Conservation (phyloP, 2,329 filamentous ascomycete species). For the Tolypocladium album region DNA sequence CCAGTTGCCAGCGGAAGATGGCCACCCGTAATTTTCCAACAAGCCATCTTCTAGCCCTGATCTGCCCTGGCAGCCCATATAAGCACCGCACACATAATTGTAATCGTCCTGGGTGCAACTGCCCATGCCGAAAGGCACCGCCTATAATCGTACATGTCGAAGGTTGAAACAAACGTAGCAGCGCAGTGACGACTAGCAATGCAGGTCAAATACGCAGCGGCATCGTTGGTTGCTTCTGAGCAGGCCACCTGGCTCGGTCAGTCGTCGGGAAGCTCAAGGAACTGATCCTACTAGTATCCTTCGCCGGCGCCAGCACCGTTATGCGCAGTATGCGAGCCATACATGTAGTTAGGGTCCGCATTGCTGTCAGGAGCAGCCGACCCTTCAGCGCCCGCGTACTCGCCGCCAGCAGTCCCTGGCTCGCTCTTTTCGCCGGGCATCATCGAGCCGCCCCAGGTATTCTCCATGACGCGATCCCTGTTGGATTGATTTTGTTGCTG, state of each 20-base stretch:
- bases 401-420: slow-evolving; percentile 18
- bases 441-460: slow-evolving; percentile 19
- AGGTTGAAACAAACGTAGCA: neutral
- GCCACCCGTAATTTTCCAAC: neutral
- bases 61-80: neutral
- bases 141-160: slow-evolving; percentile 5
- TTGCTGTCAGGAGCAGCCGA: slow-evolving; percentile 28
- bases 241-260: neutral
- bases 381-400: slow-evolving; percentile 32
- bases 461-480: slow-evolving; percentile 26
- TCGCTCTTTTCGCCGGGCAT: slow-evolving; percentile 22
- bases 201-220: neutral
- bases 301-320: slow-evolving; percentile 46
- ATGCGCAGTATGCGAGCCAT: slow-evolving; percentile 42
- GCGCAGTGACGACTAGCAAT: neutral
- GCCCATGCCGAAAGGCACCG: slow-evolving; percentile 1
- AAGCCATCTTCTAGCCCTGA: neutral
- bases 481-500: slow-evolving; percentile 32
- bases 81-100: neutral
- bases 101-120: neutral
- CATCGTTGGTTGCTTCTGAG: neutral
- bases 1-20: neutral
- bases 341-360: slow-evolving; percentile 37
- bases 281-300: slow-evolving; percentile 29
- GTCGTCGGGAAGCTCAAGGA: neutral